Conservation (phyloP, 139 green algal species). For the Chlamydomonas sphaeroides region DNA sequence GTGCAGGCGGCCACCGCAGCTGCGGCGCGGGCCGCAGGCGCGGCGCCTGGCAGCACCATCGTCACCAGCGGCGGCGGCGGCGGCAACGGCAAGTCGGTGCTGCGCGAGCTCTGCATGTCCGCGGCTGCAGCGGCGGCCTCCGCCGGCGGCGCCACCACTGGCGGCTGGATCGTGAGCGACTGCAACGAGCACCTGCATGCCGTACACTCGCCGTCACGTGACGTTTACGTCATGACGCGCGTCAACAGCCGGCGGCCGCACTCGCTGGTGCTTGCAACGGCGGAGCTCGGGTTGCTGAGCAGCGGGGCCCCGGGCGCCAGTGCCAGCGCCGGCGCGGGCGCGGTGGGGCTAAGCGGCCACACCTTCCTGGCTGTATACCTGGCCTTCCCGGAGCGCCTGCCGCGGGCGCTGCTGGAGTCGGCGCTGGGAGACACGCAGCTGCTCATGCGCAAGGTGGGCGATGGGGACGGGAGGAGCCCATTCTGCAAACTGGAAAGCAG, state of each 20-base stretch:
- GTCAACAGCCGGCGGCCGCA: constrained; percentile 31
- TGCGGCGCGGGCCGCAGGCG: neutral
- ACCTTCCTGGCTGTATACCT: constrained; percentile 35
- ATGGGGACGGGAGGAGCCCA: too few relatives aligned
- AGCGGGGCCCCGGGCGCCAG: neutral
- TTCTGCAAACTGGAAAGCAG: too few relatives aligned
- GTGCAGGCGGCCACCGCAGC: too few relatives aligned
- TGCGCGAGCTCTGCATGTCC: constrained; percentile 12
- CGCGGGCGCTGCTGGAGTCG: constrained; percentile 10
- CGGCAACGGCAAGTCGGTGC: neutral
- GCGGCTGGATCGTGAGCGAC: constrained; percentile 35
- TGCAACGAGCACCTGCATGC: constrained; percentile 43
- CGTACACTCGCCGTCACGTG: constrained; percentile 28
- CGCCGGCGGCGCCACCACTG: constrained; percentile 5
- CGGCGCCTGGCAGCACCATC: too few relatives aligned
- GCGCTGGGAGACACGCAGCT: constrained; percentile 23
- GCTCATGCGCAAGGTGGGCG: constrained; percentile 3
- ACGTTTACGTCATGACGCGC: constrained; percentile 35
- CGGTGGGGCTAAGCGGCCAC: too few relatives aligned
- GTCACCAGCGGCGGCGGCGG: neutral
- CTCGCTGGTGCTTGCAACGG: constrained; percentile 21
- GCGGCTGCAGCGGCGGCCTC: constrained; percentile 2
- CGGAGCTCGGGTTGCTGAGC: neutral
- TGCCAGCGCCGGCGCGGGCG: neutral
- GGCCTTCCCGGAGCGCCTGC: constrained; percentile 31